These are phyloP conservation scores for Rubroboletus satanas DNA, from an alignment of 768 basidiomycete species.

Conservation along the genomic window DNA sequence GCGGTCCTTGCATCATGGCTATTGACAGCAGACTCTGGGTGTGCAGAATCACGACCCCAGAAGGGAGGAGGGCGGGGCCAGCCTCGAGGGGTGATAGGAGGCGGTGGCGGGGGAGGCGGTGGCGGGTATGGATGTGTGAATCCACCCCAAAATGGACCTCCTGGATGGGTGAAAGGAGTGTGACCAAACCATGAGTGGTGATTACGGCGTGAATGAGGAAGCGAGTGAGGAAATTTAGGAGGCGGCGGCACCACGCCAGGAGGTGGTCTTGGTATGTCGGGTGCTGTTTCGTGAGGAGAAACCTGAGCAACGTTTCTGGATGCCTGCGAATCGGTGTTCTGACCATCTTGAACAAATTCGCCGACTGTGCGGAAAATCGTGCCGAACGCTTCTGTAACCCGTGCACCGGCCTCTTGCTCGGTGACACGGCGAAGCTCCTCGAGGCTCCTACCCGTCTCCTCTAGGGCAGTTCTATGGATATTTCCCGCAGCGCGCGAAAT, in stretches of 20 bases:
- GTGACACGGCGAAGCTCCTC: constrained; percentile 44
- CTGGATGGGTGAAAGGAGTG: constrained; percentile 5
- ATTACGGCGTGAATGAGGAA: constrained; percentile 16
- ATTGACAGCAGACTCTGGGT: neutral
- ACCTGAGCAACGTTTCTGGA: neutral
- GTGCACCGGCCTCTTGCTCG: constrained; percentile 63
- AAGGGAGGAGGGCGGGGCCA: constrained; percentile 27
- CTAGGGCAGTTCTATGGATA: constrained; percentile 44
- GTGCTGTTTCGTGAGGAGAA: neutral
- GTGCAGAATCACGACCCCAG: constrained; percentile 12
- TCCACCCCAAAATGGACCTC: constrained; percentile 17
- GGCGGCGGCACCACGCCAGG: constrained; percentile 11
- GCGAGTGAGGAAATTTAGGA: constrained; percentile 17
- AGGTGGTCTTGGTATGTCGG: constrained; percentile 4
- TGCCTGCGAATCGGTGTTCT: constrained; percentile 5
- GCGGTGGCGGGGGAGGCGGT: constrained; percentile 1
- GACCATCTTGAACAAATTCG: constrained; percentile 25
- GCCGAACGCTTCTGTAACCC: constrained; percentile 61
- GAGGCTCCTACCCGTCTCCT: constrained; percentile 37
- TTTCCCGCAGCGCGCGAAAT: constrained; percentile 56
- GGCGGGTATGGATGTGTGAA: constrained; percentile 10
- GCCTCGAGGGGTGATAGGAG: constrained; percentile 4
- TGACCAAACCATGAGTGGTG: constrained; percentile 26
- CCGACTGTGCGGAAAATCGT: constrained; percentile 55
- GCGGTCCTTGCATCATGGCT: constrained; percentile 10